Percentiles rank a stretch among this genome's conserved stretches.
Conservation (phyloP, 179 eudicot species). For the Drosera spatulata region DNA sequence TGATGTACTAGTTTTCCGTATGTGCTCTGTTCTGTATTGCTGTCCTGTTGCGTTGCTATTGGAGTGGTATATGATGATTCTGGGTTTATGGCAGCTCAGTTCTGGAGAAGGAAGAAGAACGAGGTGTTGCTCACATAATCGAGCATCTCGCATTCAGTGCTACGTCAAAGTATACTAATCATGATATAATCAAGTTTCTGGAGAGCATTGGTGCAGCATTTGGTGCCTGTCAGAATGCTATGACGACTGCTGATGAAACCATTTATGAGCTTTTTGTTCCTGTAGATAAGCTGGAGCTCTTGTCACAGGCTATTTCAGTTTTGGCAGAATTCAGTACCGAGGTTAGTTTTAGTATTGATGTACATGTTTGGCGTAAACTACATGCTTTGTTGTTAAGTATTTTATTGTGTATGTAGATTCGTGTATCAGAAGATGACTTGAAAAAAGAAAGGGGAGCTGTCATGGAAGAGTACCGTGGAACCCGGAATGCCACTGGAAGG, state of each 20-base stretch:
- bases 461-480: conserved; percentile 82
- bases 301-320: conserved; percentile 74
- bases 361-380: neutral
- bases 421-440: conserved; percentile 70
- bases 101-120: conserved; percentile 85
- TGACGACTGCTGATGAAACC: conserved; percentile 79
- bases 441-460: conserved; percentile 98
- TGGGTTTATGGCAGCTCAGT: conserved; percentile 76
- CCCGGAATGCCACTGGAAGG: conserved; percentile 76
- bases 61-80: conserved; percentile 14
- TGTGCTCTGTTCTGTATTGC: too few species aligned
- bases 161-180: conserved; percentile 73
- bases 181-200: conserved; percentile 76
- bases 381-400: neutral
- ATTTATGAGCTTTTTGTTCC: conserved; percentile 91
- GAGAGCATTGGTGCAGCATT: conserved; percentile 92
- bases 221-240: conserved; percentile 93
- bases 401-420: conserved; percentile 31
- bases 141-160: conserved; percentile 97
- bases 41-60: neutral
- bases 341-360: conserved; percentile 20
- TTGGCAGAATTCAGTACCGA: conserved; percentile 82
- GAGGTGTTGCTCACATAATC: conserved; percentile 91
- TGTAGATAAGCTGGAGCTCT: conserved; percentile 72
- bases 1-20: too few species aligned